Evolutionary conservation across 2,329 filamentous ascomycete genomes (phyloP), one percentile per base, ranked within the genome.

Genomic region (Colletotrichum echinochloae): DNA sequence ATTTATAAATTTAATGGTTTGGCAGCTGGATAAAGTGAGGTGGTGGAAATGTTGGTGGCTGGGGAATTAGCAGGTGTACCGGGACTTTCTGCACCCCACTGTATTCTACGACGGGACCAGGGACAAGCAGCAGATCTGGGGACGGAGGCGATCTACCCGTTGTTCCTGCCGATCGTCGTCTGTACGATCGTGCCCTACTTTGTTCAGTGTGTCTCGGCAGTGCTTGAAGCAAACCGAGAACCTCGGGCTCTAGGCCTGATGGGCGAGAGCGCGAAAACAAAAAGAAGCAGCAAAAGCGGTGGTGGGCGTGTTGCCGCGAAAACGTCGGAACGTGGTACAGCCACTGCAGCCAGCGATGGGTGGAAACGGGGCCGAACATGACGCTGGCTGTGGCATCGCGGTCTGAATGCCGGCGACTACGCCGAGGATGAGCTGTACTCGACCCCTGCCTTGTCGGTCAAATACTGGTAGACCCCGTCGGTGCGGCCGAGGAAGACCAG

Each of bases 81-180:
- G n/a, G n/a, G n/a, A n/a, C n/a, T n/a, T n/a, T n/a, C n/a, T n/a
- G n/a, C n/a, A n/a, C n/a, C n/a, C n/a, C n/a, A n/a, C n/a, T n/a
- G n/a, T n/a, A 12, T 35, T 26, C 26, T 44, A 18, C 57, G 14
- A 35, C 11, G 41, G 57, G 20, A 60, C 18, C 41, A 37, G 57
- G 44, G 18, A 60, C 57, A 23, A 46, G 44, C 18, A 18, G 37
- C 48, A 48, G 48, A 66, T 52, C 64, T n/a, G 49, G 39, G 39
- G 59, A 54, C 52, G n/a, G 30, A 49, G 48, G 49, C 28, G 49
- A 66, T 63, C 57, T 46, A 26, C 49, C 35, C 39, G 16, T 46
- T 26, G 59, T 62, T 55, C 49, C 59, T 63, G 59, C 59, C 49
- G 59, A 63, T 62, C 65, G 64, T 35, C 16, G 26, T 52, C 56